Percentiles rank a stretch among this genome's conserved stretches.
These are phyloP conservation scores for Pseudogymnoascus sp. DNA, from an alignment of 2,329 filamentous ascomycete genomes.

Conservation along the genomic window DNA sequence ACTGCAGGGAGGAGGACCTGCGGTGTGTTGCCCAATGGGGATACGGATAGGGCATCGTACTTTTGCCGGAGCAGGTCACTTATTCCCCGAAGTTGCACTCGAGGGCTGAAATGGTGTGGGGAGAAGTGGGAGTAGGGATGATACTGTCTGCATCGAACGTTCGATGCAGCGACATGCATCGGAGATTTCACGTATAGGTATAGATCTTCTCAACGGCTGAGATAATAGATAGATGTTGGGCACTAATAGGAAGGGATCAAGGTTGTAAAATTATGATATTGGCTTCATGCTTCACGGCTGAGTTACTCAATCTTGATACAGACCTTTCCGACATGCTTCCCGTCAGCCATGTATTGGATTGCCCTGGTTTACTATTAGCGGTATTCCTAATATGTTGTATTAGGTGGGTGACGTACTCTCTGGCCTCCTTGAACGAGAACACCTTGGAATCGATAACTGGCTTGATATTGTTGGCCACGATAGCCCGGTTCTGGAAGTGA, in stretches of 20 bases:
- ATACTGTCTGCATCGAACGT: not conserved
- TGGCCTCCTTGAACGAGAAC: slow-evolving; percentile 39
- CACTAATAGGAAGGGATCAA: not conserved
- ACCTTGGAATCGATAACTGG: slow-evolving; percentile 41
- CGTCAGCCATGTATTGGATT: slow-evolving; percentile 44
- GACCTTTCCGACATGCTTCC: slow-evolving; percentile 46
- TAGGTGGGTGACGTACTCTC: slow-evolving; percentile 29
- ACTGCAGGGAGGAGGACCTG: not conserved
- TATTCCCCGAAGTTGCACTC: not conserved
- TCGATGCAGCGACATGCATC: slow-evolving; percentile 6
- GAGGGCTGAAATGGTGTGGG: not conserved
- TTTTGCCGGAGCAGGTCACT: slow-evolving; percentile 6
- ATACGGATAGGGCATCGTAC: not conserved
- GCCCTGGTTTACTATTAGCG: slow-evolving; percentile 27
- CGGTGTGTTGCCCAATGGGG: not conserved
- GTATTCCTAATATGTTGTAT: not conserved
- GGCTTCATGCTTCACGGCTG: not conserved
- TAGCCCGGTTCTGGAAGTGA: slow-evolving; percentile 32
- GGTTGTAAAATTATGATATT: not conserved
- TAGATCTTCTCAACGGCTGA: not conserved
- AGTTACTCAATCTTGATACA: slow-evolving; percentile 31
- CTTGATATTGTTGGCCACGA: slow-evolving; percentile 40
- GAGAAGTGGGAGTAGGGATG: not conserved
- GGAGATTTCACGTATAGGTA: not conserved
- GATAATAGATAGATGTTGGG: not conserved